Conservation (phyloP, 1,284 basidiomycete species). For the Flammula alnicola region DNA sequence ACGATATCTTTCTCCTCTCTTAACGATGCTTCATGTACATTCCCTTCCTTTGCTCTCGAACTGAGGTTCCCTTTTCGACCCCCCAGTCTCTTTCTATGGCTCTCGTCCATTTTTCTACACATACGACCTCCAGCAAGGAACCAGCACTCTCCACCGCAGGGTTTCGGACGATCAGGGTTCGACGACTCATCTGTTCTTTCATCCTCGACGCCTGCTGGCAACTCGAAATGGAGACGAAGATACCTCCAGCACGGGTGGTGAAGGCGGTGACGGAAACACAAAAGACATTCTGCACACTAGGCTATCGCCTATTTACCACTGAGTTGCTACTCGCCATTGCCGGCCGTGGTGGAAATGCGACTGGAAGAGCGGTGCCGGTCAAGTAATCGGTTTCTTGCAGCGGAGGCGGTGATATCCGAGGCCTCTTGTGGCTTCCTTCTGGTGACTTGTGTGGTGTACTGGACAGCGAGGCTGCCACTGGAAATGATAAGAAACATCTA, state of each 20-base stretch:
- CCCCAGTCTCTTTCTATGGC: constrained; percentile 88
- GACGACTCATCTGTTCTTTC: constrained; percentile 33
- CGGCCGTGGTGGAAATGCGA: constrained; percentile 89
- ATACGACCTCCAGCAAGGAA: constrained; percentile 86
- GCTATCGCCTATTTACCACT: constrained; percentile 64
- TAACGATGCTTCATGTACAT: constrained; percentile 91
- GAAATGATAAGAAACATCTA: constrained; percentile 36
- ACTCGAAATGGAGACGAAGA: constrained; percentile 22
- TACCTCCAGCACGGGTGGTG: constrained; percentile 17
- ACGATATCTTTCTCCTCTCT: constrained; percentile 90
- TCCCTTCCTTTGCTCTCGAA: constrained; percentile 76
- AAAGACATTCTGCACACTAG: constrained; percentile 61
- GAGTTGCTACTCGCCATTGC: constrained; percentile 88
- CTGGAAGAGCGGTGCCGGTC: constrained; percentile 85
- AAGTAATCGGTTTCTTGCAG: constrained; percentile 80
- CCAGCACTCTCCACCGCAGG: constrained; percentile 67
- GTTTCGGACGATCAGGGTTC: constrained; percentile 78
- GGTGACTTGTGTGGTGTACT: constrained; percentile 20
- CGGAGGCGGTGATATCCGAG: constrained; percentile 60
- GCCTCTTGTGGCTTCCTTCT: constrained; percentile 71
- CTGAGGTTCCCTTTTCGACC: constrained; percentile 84
- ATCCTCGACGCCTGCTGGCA: constrained; percentile 8
- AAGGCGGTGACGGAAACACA: constrained; percentile 36
- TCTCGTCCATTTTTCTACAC: constrained; percentile 92
- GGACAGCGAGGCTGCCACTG: constrained; percentile 26